phyloP scores from a whole-genome alignment of 2,329 filamentous ascomycete species.

The Boeremia exigua region DNA sequence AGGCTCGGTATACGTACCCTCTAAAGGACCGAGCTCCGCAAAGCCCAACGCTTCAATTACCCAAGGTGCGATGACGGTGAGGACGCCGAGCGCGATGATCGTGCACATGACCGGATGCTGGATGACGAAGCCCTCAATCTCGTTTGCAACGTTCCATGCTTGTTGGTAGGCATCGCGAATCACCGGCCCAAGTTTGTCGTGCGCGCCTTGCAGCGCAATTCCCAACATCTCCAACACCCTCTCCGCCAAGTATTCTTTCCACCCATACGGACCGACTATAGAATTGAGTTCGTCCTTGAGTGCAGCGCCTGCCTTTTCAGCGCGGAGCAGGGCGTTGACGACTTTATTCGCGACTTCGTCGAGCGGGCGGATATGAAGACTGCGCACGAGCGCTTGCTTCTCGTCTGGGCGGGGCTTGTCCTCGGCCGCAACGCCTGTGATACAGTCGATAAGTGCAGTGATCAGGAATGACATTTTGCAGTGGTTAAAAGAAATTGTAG shows the following conservation, averaged over 20 bases:
- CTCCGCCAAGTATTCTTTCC: slow-evolving; percentile 41
- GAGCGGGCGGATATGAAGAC: slow-evolving; percentile 8
- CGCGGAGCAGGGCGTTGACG: slow-evolving; percentile 23
- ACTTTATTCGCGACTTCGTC: slow-evolving; percentile 27
- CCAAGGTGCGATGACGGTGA: slow-evolving; percentile 36
- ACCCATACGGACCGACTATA: slow-evolving; percentile 33
- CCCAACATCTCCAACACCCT: slow-evolving; percentile 36
- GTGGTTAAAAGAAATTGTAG: not conserved
- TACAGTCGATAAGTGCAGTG: not conserved
- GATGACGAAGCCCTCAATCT: slow-evolving; percentile 36
- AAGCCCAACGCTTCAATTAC: slow-evolving; percentile 43
- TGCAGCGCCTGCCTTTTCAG: slow-evolving; percentile 21
- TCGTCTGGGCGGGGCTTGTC: slow-evolving; percentile 10
- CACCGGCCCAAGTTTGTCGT: slow-evolving; percentile 31
- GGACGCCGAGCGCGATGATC: slow-evolving; percentile 40
- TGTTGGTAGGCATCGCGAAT: slow-evolving; percentile 33
- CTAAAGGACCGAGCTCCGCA: slow-evolving; percentile 36
- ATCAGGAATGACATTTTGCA: not conserved
- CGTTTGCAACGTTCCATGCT: slow-evolving; percentile 28
- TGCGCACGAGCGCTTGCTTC: slow-evolving; percentile 18
- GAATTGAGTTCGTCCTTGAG: slow-evolving; percentile 33
- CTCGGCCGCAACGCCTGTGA: not conserved
- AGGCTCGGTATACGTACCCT: slow-evolving; percentile 29
- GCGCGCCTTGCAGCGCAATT: slow-evolving; percentile 27
- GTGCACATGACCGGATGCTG: slow-evolving; percentile 39